Evolutionary conservation across 345 rosid species (phyloP).

Genomic region (Aethionema arabicum): DNA sequence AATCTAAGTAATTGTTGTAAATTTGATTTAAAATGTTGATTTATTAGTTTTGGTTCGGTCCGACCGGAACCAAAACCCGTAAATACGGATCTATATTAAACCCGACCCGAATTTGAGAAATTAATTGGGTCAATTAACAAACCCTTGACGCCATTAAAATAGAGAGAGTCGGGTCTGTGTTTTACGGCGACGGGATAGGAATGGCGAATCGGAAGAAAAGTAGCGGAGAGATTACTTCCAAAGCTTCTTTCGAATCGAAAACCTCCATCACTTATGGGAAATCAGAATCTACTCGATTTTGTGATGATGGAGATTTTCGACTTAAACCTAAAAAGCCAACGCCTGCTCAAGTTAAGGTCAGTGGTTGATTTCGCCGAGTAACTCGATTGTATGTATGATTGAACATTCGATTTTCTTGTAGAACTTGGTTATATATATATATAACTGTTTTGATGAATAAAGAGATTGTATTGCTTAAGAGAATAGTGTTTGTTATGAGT

Average conservation of each 20-base stretch:
- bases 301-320: slow-evolving; percentile 34
- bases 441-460: no score
- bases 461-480: no score
- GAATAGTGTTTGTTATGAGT: no score
- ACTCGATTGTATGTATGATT: no score
- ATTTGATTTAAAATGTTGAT: no score
- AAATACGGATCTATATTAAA: not conserved
- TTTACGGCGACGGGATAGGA: not conserved
- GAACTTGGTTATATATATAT: no score
- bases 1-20: no score
- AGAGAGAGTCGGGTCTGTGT: not conserved
- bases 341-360: slow-evolving; percentile 74
- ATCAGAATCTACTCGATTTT: slow-evolving; percentile 23
- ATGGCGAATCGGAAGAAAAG: slow-evolving; percentile 37
- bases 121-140: not conserved
- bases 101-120: slow-evolving; percentile 13
- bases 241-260: slow-evolving; percentile 68
- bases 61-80: no score
- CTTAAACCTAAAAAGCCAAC: slow-evolving; percentile 60
- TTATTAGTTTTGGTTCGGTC: no score
- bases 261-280: slow-evolving; percentile 53
- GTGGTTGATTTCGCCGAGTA: not conserved
- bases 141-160: slow-evolving; percentile 19
- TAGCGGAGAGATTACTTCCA: slow-evolving; percentile 42
- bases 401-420: no score